Conservation (phyloP, 2,329 filamentous ascomycete species). For the Ophiostoma australiae region DNA sequence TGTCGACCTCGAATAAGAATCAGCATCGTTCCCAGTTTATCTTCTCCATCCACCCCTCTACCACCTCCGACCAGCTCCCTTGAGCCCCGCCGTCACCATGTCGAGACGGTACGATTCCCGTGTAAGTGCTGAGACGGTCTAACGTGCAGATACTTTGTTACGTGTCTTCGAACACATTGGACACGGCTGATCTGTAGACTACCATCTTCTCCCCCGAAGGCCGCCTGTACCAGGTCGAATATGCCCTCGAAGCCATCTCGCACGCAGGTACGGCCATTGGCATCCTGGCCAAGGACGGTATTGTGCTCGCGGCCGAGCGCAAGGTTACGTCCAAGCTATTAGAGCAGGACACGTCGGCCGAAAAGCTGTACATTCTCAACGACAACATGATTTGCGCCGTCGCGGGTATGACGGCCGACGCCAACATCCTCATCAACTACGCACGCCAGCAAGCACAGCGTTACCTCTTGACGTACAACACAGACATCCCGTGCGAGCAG, state of each 20-base stretch:
- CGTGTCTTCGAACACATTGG: not conserved
- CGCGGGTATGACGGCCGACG: constrained; percentile 97
- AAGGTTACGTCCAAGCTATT: constrained; percentile 99
- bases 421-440: constrained; percentile 99
- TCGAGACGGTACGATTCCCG: constrained; percentile 96
- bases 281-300: constrained; percentile 95
- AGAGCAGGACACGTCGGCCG: constrained; percentile 98
- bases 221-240: constrained; percentile 98
- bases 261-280: constrained; percentile 95
- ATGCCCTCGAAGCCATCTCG: constrained; percentile 97
- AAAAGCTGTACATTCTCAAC: constrained; percentile 99
- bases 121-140: constrained; percentile 50
- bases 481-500: constrained; percentile 99
- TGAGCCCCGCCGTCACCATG: constrained; percentile 50
- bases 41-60: not conserved
- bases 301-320: constrained; percentile 93
- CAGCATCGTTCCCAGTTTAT: not conserved
- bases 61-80: not conserved
- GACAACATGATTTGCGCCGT: constrained; percentile 99
- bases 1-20: not conserved
- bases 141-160: not conserved
- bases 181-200: constrained; percentile 56
- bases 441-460: constrained; percentile 93
- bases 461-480: constrained; percentile 98
- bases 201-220: constrained; percentile 99